A percentile compares a stretch with the other conserved stretches of the same genome.
Evolutionary conservation across 805 yeast genomes (phyloP).

Genomic region (Cyberlindnera veronae): DNA sequence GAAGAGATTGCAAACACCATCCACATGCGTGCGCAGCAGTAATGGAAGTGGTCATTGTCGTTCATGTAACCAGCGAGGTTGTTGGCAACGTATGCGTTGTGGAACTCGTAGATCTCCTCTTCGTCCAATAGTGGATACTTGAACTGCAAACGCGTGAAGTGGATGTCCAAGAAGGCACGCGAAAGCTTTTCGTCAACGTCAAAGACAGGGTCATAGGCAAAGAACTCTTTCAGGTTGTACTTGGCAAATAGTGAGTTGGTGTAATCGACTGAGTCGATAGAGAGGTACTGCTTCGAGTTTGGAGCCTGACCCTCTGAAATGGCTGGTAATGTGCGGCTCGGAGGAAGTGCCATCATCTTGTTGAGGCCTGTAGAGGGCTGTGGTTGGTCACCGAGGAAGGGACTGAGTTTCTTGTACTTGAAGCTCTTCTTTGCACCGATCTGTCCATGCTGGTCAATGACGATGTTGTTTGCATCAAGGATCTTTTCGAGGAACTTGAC

Average conservation of each 20-base stretch:
- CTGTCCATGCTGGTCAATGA: slow-evolving; percentile 25
- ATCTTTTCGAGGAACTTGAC: slow-evolving; percentile 48
- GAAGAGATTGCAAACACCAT: slow-evolving; percentile 50
- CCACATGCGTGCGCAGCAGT: slow-evolving; percentile 54
- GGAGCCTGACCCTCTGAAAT: slow-evolving; percentile 9
- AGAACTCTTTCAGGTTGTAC: slow-evolving; percentile 44
- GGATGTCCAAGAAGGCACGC: slow-evolving; percentile 50
- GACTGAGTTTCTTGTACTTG: slow-evolving; percentile 38
- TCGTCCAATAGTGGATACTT: slow-evolving; percentile 56
- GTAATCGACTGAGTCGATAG: slow-evolving; percentile 37
- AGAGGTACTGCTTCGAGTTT: slow-evolving; percentile 6
- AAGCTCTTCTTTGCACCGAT: slow-evolving; percentile 30
- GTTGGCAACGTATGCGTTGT: slow-evolving; percentile 43
- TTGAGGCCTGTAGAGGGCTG: slow-evolving; percentile 4
- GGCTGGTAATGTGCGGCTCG: slow-evolving; percentile 16
- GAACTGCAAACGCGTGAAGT: slow-evolving; percentile 52
- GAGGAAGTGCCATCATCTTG: slow-evolving; percentile 12
- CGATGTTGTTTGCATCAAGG: slow-evolving; percentile 32
- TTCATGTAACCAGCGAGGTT: slow-evolving; percentile 33
- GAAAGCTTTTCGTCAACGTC: slow-evolving; percentile 49
- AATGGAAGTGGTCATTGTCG: slow-evolving; percentile 44
- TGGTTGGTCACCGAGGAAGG: slow-evolving; percentile 25
- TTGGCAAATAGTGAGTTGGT: slow-evolving; percentile 41
- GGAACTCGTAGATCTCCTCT: slow-evolving; percentile 46
- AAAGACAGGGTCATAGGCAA: slow-evolving; percentile 46